Conservation (phyloP, 148 eudicot genomes). For the Euryodendron excelsum region DNA sequence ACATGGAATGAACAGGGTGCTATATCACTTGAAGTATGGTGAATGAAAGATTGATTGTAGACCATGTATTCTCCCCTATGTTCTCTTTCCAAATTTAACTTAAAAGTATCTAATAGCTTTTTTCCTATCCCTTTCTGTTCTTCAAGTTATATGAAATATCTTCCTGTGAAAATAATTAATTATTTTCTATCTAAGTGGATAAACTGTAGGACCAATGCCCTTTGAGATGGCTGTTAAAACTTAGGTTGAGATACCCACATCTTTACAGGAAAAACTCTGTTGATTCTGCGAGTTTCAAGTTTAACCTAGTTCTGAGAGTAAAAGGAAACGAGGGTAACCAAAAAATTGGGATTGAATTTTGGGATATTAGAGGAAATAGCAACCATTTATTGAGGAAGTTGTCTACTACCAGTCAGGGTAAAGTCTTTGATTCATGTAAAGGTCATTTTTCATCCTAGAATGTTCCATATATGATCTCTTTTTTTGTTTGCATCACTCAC, state of each 20-base stretch:
- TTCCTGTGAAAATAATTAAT: neutral
- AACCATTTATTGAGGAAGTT: neutral
- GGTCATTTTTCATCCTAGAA: neutral
- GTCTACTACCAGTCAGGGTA: neutral
- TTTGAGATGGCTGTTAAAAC: neutral
- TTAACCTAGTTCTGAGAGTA: neutral
- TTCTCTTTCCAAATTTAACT: neutral
- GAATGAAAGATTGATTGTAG: neutral
- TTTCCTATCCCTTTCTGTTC: neutral
- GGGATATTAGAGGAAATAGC: neutral
- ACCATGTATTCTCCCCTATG: neutral
- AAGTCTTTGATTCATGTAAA: neutral
- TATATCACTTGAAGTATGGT: conserved; percentile 82
- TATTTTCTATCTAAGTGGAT: neutral
- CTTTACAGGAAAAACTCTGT: neutral
- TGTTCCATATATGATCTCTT: neutral
- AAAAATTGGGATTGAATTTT: neutral
- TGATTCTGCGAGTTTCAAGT: neutral
- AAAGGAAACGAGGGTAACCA: neutral
- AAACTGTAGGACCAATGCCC: neutral
- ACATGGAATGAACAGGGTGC: conserved; percentile 97
- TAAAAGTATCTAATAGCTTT: neutral
- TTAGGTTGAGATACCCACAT: neutral
- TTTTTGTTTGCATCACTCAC: neutral
- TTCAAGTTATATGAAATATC: neutral